Conservation (phyloP, 1,284 basidiomycete genomes). For the Fomitopsis palustris region DNA sequence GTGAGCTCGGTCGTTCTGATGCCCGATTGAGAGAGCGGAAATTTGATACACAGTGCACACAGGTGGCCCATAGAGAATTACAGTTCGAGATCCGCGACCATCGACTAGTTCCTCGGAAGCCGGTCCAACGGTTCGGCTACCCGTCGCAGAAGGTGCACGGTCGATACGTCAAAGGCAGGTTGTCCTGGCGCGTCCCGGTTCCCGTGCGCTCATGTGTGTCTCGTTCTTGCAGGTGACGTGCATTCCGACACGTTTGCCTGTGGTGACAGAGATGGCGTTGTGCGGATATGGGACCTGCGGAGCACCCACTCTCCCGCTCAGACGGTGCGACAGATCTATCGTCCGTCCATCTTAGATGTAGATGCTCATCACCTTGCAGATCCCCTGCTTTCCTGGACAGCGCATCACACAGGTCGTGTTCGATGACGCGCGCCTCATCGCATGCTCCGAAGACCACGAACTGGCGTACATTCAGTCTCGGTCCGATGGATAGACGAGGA, state of each 20-base stretch:
- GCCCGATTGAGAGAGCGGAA: neutral
- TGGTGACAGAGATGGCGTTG: conserved; percentile 39
- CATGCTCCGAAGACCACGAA: conserved; percentile 34
- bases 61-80: conserved; percentile 48
- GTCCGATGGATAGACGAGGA: neutral
- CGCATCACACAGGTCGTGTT: conserved; percentile 37
- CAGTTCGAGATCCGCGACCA: conserved; percentile 51
- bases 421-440: conserved; percentile 29
- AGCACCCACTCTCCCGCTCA: conserved; percentile 24
- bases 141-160: conserved; percentile 34
- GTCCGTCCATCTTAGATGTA: neutral
- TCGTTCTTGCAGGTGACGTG: conserved; percentile 23
- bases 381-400: conserved; percentile 31
- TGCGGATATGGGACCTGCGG: conserved; percentile 49
- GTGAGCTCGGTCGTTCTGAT: conserved; percentile 22
- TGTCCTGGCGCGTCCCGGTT: neutral
- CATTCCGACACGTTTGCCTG: conserved; percentile 36
- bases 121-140: conserved; percentile 45
- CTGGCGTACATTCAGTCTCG: conserved; percentile 13
- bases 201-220: neutral
- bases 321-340: neutral
- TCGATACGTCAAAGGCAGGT: conserved; percentile 40
- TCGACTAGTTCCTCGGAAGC: conserved; percentile 31
- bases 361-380: conserved; percentile 18
- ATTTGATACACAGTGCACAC: neutral